These are phyloP conservation scores for Harringtonia lauricola DNA, from an alignment of 2,329 filamentous ascomycete species.

Conservation along the genomic window DNA sequence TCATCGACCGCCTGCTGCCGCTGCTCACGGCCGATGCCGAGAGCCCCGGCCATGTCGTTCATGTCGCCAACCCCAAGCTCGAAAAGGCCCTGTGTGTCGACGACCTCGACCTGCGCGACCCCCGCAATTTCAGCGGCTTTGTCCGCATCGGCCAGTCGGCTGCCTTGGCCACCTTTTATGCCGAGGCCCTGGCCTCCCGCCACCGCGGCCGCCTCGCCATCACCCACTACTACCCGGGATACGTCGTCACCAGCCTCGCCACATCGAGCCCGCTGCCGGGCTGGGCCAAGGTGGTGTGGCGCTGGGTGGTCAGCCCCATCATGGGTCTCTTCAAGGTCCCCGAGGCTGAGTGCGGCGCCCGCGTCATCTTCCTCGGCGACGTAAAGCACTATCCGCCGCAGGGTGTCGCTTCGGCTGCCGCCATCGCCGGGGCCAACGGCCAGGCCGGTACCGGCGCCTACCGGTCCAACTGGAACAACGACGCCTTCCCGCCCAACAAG, in stretches of 20 bases:
- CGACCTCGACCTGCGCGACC: conserved; percentile 5
- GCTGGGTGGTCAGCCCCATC: neutral
- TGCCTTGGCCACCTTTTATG: conserved; percentile 1
- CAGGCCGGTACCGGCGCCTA: conserved; percentile 5
- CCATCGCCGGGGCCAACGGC: neutral
- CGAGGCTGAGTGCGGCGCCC: conserved; percentile 2
- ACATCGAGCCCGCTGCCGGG: conserved; percentile 1
- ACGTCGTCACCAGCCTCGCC: conserved; percentile 1
- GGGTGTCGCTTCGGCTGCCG: neutral
- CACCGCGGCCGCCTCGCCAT: conserved; percentile 1
- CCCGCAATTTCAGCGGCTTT: neutral
- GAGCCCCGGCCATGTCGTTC: conserved; percentile 14
- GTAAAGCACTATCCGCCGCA: neutral
- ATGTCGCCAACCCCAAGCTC: conserved; percentile 16
- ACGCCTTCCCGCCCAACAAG: neutral
- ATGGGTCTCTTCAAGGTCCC: neutral
- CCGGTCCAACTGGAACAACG: conserved; percentile 2
- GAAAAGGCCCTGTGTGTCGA: conserved; percentile 1
- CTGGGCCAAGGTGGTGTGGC: neutral
- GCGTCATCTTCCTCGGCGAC: conserved; percentile 1
- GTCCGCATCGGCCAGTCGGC: neutral
- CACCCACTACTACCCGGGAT: conserved; percentile 8
- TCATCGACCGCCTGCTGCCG: conserved; percentile 20
- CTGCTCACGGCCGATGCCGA: conserved; percentile 13
- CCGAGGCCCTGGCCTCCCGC: conserved; percentile 3